Evolutionary conservation across 106 monocot species (phyloP).

Genomic region (Amphibolis antarctica): DNA sequence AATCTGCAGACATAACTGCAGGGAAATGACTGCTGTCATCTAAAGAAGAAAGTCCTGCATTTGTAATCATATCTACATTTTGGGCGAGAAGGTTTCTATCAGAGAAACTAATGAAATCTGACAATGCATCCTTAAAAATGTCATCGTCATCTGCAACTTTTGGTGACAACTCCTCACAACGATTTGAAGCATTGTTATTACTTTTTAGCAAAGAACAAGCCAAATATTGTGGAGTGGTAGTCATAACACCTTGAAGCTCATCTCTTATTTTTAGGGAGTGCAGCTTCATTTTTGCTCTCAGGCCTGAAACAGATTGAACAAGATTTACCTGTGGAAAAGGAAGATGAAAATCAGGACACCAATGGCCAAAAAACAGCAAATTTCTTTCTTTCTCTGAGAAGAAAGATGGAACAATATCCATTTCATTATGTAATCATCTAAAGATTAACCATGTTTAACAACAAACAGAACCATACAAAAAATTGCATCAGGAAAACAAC

Average conservation of each 20-base stretch:
- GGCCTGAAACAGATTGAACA: conserved; percentile 34
- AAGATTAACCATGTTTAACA: no score
- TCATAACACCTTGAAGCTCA: conserved; percentile 48
- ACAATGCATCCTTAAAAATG: conserved; percentile 70
- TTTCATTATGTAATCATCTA: no score
- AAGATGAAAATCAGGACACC: neutral
- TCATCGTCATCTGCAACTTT: conserved; percentile 65
- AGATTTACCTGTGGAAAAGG: conserved; percentile 54
- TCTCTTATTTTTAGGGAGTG: conserved; percentile 83
- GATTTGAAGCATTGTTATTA: conserved; percentile 10
- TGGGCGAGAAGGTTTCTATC: conserved; percentile 34
- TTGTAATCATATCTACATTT: conserved; percentile 17
- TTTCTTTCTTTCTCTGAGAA: no score
- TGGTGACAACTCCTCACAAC: conserved; percentile 6
- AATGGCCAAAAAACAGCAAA: no score
- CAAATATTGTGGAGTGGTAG: conserved; percentile 41
- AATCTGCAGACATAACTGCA: conserved; percentile 13
- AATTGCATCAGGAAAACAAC: no score
- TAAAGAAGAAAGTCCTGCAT: neutral
- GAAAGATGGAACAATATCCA: no score
- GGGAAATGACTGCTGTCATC: conserved; percentile 13
- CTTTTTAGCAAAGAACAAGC: conserved; percentile 53
- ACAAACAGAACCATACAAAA: no score
- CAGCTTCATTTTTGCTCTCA: conserved; percentile 74
- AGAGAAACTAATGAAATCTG: conserved; percentile 52